phyloP scores from a whole-genome alignment of 2,329 filamentous ascomycete genomes.

The Atkinsonella texensis region DNA sequence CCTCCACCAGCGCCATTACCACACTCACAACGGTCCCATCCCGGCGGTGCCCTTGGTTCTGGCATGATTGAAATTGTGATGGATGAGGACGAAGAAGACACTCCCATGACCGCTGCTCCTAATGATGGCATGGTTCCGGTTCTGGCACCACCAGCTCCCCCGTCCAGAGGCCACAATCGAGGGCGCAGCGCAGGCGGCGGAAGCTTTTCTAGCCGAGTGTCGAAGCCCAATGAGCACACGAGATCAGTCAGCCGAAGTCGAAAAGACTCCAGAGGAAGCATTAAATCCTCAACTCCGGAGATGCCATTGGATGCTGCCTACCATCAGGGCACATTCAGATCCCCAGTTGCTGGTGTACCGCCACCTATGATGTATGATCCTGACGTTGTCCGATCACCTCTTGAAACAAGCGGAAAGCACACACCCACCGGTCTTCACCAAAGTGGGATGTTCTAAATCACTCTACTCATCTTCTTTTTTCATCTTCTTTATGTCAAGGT shows the following conservation, averaged over 20 bases:
- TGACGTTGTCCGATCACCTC: constrained; percentile 21
- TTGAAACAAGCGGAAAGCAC: constrained; percentile 23
- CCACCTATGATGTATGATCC: constrained; percentile 28
- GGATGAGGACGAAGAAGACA: constrained; percentile 43
- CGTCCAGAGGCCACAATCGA: constrained; percentile 37
- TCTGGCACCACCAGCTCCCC: constrained; percentile 32
- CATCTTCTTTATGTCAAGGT: neutral
- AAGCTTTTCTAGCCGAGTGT: constrained; percentile 40
- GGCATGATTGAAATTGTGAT: constrained; percentile 56
- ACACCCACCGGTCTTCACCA: constrained; percentile 39
- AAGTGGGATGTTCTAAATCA: constrained; percentile 41
- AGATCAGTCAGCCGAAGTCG: constrained; percentile 46
- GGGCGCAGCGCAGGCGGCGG: constrained; percentile 43
- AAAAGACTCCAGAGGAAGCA: constrained; percentile 24
- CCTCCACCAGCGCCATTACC: constrained; percentile 49
- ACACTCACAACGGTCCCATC: constrained; percentile 25
- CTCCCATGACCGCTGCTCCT: constrained; percentile 19
- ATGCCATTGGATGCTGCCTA: constrained; percentile 27
- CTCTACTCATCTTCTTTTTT: neutral
- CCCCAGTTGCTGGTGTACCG: constrained; percentile 13
- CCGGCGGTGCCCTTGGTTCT: constrained; percentile 35
- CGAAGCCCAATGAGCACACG: constrained; percentile 47
- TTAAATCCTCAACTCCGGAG: constrained; percentile 17
- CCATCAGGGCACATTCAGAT: constrained; percentile 15
- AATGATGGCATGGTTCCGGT: constrained; percentile 33